A percentile compares a stretch with the other conserved stretches of the same genome.
phyloP scores from a whole-genome alignment of 495 filamentous ascomycete species.

The Xylaria acuta region DNA sequence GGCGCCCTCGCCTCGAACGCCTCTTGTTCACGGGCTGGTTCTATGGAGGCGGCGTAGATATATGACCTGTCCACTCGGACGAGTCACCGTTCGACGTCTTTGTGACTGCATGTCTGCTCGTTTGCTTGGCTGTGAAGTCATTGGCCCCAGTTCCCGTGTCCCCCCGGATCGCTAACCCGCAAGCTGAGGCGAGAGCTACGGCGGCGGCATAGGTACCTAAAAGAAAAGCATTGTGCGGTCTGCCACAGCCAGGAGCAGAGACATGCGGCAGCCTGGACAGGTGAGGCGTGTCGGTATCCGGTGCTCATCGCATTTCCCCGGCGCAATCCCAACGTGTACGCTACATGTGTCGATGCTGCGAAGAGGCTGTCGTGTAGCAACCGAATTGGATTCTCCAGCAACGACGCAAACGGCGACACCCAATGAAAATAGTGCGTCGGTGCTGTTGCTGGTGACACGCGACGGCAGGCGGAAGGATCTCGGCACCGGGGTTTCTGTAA shows the following conservation, averaged over 20 bases:
- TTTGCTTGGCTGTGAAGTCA: slow-evolving; percentile 39
- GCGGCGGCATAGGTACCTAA: slow-evolving; percentile 25
- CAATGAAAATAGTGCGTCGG: slow-evolving; percentile 33
- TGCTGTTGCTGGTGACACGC: slow-evolving; percentile 39
- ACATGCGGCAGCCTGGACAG: slow-evolving; percentile 18
- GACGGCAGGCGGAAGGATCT: slow-evolving; percentile 39
- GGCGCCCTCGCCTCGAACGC: slow-evolving; percentile 14
- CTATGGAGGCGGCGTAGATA: slow-evolving; percentile 27
- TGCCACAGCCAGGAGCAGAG: slow-evolving; percentile 1
- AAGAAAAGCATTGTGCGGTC: slow-evolving; percentile 20
- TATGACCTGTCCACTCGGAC: slow-evolving; percentile 38
- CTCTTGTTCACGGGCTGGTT: slow-evolving; percentile 20
- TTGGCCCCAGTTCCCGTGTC: slow-evolving; percentile 37
- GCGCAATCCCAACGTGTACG: slow-evolving; percentile 30
- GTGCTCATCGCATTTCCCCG: slow-evolving; percentile 7
- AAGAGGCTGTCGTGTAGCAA: slow-evolving; percentile 39
- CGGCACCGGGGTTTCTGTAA: slow-evolving; percentile 28
- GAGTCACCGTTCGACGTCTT: slow-evolving; percentile 34
- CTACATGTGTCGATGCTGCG: slow-evolving; percentile 32
- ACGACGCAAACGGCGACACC: slow-evolving; percentile 39
- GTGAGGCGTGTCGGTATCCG: slow-evolving; percentile 29
- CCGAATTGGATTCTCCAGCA: slow-evolving; percentile 38
- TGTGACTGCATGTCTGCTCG: slow-evolving; percentile 31
- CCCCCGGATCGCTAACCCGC: slow-evolving; percentile 32
- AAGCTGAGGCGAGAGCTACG: slow-evolving; percentile 22